Base-by-base conservation (phyloP, 176 grass and related monocot genomes). In the Eleusine indica region DNA sequence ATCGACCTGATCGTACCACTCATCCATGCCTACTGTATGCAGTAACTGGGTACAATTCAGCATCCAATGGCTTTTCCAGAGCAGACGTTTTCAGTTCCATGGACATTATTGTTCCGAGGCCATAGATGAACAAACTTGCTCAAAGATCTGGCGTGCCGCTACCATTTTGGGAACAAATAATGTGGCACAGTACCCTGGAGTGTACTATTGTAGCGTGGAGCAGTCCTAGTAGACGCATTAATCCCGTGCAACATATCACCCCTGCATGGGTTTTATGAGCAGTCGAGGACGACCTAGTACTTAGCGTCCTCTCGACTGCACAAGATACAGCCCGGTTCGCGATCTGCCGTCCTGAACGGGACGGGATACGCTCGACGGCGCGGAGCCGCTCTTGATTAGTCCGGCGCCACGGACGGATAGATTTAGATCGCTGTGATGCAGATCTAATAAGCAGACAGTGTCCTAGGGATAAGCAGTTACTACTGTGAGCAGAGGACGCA, bases 401-500 rank as follows among this genome's bases (percentile, higher is more conserved):
- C 2, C 46, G 2, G 15, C 15, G 1, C 5, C 57, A 79, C 61
- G 76, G 43, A 66, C 66, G 13, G 19, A 25, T 22, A 7, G 21
- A 60, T 22, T 19, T 19, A 57, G 74, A 60, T 48, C 60, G 22
- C 2, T 3, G 18, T 32, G 44, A 65, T 54, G 73, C 41, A 71
- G 87, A 86, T 86, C 73, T 72, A 32, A 74, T 71, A 32, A 74
- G 4, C 47, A 68, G 9, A 14, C 46, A 66, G 30, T 37, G 79
- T 43, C 76, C 54, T 10, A 2, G 21, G 39, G 42, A 47, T 48
- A 11, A 9, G 62, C 18, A 22, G 71, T 62, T 51, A 66, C 51
- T 8, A 88, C 70, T 78, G 52, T 17, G 48, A 73, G 35, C 67
- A 40, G 3, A 78, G 74, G 74, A 66, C 75, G 54, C 37, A 30